These are phyloP conservation scores for Lipomyces starkeyi DNA, from an alignment of 805 yeast species.

Conservation along the genomic window DNA sequence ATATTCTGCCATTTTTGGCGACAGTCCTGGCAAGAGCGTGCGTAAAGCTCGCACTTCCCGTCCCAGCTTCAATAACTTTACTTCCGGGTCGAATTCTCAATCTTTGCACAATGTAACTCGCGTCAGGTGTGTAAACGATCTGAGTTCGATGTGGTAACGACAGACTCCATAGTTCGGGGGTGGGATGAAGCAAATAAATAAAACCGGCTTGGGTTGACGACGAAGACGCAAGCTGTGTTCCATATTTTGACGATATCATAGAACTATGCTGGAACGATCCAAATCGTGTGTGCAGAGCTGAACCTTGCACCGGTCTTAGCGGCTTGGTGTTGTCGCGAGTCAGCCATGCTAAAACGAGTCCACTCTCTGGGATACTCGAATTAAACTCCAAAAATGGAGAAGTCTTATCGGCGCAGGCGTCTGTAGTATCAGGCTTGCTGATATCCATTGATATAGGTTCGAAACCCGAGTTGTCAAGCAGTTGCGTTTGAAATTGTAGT, in stretches of 20 bases:
- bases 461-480: neutral
- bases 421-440: neutral
- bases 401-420: neutral
- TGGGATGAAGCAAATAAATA: conserved; percentile 85
- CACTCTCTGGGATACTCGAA: conserved; percentile 79
- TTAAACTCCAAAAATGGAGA: conserved; percentile 66
- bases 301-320: conserved; percentile 51
- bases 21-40: conserved; percentile 89
- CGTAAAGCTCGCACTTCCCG: conserved; percentile 95
- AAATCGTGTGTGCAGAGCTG: conserved; percentile 73
- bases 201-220: conserved; percentile 78
- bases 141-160: conserved; percentile 97
- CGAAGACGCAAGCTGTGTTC: conserved; percentile 73
- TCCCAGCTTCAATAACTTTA: conserved; percentile 92
- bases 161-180: conserved; percentile 96
- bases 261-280: conserved; percentile 85
- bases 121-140: conserved; percentile 95
- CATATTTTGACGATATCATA: conserved; percentile 83
- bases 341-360: conserved; percentile 83
- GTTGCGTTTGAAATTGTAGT: neutral
- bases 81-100: conserved; percentile 75
- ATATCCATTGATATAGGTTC: neutral
- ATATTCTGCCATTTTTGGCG: conserved; percentile 64
- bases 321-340: conserved; percentile 83
- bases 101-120: conserved; percentile 86